A percentile compares a stretch with the other conserved stretches of the same genome.
Evolutionary conservation across 148 eudicot genomes (phyloP).

Genomic region (Rhododendron ferrugineum): DNA sequence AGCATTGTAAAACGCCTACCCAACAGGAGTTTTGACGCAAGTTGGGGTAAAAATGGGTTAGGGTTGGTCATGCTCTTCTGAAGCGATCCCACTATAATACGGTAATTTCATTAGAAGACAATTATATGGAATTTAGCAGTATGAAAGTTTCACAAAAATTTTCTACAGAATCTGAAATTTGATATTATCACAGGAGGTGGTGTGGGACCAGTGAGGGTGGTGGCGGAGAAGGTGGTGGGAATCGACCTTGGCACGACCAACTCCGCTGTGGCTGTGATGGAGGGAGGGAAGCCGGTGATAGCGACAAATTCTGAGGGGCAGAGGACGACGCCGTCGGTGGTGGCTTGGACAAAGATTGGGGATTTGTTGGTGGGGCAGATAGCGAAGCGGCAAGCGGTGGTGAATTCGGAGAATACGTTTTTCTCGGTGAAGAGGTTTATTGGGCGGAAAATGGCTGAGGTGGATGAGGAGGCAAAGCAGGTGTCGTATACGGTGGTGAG

Average conservation of each 20-base stretch:
- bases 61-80: no score
- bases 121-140: no score
- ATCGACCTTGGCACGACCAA: slow-evolving; percentile 70
- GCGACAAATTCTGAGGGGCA: slow-evolving; percentile 59
- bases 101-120: background rate
- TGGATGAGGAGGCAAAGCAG: no score
- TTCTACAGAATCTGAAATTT: background rate
- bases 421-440: no score
- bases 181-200: background rate
- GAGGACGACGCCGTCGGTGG: slow-evolving; percentile 70
- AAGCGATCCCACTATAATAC: background rate
- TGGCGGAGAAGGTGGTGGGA: slow-evolving; percentile 64
- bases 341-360: slow-evolving; percentile 54
- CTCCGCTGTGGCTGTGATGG: slow-evolving; percentile 80
- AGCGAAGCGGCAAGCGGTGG: no score
- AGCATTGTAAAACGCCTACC: no score
- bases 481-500: no score
- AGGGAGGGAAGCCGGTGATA: slow-evolving; percentile 70
- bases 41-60: background rate
- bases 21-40: no score
- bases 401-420: no score
- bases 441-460: no score
- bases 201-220: slow-evolving; percentile 29
- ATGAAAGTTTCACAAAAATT: no score
- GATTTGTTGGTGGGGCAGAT: slow-evolving; percentile 18